A percentile compares a stretch with the other conserved stretches of the same genome.
These are phyloP conservation scores for Durusdinium trenchii DNA, from an alignment of 73 alveolate species.

Conservation along the genomic window DNA sequence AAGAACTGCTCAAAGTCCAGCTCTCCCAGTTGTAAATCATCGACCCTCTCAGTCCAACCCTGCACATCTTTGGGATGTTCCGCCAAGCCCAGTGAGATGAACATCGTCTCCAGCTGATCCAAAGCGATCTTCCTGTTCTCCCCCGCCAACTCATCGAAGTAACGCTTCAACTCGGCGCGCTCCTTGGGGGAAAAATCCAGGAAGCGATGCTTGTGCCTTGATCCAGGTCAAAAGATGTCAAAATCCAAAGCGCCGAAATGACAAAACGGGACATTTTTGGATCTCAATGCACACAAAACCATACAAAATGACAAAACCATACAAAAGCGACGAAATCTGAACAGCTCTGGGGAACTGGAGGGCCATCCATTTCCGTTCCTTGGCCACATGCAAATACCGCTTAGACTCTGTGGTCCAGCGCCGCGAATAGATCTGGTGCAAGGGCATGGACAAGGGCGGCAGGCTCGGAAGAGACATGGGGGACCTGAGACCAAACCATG, in stretches of 20 bases:
- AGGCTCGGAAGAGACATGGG: neutral
- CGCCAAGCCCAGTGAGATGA: constrained; percentile 82
- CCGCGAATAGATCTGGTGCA: constrained; percentile 58
- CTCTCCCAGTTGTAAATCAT: constrained; percentile 62
- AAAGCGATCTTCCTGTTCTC: constrained; percentile 6
- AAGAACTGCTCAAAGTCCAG: constrained; percentile 72
- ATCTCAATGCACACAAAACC: no score
- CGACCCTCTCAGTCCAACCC: neutral
- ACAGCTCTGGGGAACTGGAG: neutral
- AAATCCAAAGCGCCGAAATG: no score
- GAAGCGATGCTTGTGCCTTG: constrained; percentile 60
- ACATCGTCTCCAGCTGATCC: constrained; percentile 75
- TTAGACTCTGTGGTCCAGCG: constrained; percentile 69
- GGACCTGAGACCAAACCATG: no score
- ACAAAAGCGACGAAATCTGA: no score
- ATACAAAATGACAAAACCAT: no score
- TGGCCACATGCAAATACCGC: constrained; percentile 45
- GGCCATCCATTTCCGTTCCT: constrained; percentile 55
- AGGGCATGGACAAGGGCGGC: constrained; percentile 54
- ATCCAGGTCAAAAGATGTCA: no score
- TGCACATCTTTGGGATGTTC: constrained; percentile 58
- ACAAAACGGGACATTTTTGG: no score
- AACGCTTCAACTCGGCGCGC: constrained; percentile 48
- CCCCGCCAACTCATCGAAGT: constrained; percentile 57
- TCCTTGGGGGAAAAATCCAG: constrained; percentile 54